These are phyloP conservation scores for Extremus antarcticus DNA, from an alignment of 495 filamentous ascomycete species.

Conservation along the genomic window DNA sequence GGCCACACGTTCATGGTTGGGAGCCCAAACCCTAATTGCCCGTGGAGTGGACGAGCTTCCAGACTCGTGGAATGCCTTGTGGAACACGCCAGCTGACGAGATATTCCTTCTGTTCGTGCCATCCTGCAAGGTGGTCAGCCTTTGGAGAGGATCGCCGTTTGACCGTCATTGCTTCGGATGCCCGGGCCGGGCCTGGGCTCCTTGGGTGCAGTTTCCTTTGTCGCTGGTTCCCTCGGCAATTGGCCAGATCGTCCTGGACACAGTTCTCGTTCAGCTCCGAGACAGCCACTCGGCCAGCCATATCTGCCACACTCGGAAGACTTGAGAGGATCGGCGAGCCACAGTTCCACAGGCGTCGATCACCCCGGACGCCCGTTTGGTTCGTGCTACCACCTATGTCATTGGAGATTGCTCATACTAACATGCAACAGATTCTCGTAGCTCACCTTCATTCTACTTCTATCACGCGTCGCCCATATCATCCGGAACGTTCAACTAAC, in stretches of 20 bases:
- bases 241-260: neutral
- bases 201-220: neutral
- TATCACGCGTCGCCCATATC: neutral
- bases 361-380: neutral
- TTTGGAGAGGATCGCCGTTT: neutral
- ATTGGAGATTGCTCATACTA: neutral
- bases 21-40: neutral
- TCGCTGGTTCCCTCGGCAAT: neutral
- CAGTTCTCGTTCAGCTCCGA: neutral
- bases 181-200: neutral
- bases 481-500: slow-evolving; percentile 4
- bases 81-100: too few species aligned
- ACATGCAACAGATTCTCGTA: neutral
- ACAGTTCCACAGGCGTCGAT: neutral
- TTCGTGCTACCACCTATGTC: neutral
- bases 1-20: neutral
- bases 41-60: too few species aligned
- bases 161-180: too few species aligned
- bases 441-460: neutral
- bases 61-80: neutral
- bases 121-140: neutral
- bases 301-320: neutral
- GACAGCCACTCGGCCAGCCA: neutral
- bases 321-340: neutral
- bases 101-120: too few species aligned